A percentile compares a stretch with the other conserved stretches of the same genome.
phyloP scores from a whole-genome alignment of 2,329 filamentous ascomycete species.

The Exophiala xenobiotica region DNA sequence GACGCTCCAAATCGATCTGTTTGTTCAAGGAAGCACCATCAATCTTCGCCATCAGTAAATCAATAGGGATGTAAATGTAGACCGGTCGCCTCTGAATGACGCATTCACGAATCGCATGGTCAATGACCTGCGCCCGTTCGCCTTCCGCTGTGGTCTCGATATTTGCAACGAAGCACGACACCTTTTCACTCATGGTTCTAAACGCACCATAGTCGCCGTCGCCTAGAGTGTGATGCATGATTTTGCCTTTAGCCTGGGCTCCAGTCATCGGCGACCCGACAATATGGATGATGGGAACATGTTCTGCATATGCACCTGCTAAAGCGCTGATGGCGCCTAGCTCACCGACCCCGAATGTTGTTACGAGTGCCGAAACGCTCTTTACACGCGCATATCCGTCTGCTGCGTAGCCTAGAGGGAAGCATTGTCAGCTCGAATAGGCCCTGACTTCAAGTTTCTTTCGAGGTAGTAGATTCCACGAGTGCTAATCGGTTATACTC shows the following conservation, averaged over 20 bases:
- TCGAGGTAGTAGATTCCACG: too few relatives aligned
- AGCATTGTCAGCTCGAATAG: too few relatives aligned
- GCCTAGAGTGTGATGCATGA: constrained; percentile 20
- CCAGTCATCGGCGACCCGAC: constrained; percentile 49
- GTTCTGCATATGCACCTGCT: constrained; percentile 55
- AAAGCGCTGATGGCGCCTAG: constrained; percentile 36
- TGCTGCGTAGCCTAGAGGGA: constrained; percentile 75
- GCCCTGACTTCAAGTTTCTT: too few relatives aligned
- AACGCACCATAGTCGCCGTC: constrained; percentile 37
- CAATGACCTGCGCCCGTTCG: constrained; percentile 49
- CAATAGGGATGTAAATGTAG: constrained; percentile 56
- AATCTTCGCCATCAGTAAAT: constrained; percentile 40
- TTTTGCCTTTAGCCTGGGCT: constrained; percentile 43
- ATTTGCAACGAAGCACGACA: constrained; percentile 52
- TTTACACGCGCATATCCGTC: constrained; percentile 70
- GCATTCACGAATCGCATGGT: constrained; percentile 50
- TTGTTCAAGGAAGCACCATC: constrained; percentile 68
- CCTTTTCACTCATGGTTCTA: constrained; percentile 46
- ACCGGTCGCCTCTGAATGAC: constrained; percentile 54
- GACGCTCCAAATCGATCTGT: constrained; percentile 65
- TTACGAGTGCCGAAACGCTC: constrained; percentile 35
- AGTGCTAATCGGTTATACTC: constrained; percentile 37
- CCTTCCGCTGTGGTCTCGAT: constrained; percentile 28
- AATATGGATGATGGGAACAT: constrained; percentile 59
- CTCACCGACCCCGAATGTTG: constrained; percentile 55